Evolutionary conservation across 495 filamentous ascomycete species (phyloP).

Genomic region (Cercophora samala): DNA sequence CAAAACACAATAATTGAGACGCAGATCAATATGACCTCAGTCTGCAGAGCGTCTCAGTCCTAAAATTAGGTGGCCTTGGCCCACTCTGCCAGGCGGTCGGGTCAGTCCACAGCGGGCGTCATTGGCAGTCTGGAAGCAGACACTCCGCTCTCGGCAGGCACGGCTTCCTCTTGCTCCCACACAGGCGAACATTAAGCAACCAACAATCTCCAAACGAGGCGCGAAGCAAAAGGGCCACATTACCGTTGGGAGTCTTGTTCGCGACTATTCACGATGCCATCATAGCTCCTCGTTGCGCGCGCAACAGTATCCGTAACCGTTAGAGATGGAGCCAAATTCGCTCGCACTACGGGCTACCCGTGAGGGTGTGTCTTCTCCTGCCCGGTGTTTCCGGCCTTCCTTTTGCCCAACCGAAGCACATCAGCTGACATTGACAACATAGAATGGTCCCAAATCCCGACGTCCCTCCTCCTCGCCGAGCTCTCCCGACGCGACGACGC

Average conservation of each 20-base stretch:
- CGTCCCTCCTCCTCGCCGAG: slow-evolving; percentile 50
- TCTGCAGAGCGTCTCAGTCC: neutral
- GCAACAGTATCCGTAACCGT: neutral
- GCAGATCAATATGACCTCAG: neutral
- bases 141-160: neutral
- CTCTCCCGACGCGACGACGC: slow-evolving; percentile 43
- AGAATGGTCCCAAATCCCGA: slow-evolving; percentile 49
- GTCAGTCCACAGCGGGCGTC: neutral
- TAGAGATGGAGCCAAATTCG: neutral
- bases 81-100: neutral
- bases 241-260: neutral
- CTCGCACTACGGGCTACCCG: neutral
- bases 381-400: too few relatives aligned
- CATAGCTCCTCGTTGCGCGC: neutral
- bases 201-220: neutral
- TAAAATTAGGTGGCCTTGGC: neutral
- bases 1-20: too few relatives aligned
- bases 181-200: neutral
- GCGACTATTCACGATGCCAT: neutral
- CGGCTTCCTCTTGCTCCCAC: neutral
- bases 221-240: neutral
- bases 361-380: neutral
- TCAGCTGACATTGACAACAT: neutral
- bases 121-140: neutral
- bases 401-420: neutral